Base-by-base conservation (phyloP, 2,329 filamentous ascomycete genomes). In the Pezicula carpinea region DNA sequence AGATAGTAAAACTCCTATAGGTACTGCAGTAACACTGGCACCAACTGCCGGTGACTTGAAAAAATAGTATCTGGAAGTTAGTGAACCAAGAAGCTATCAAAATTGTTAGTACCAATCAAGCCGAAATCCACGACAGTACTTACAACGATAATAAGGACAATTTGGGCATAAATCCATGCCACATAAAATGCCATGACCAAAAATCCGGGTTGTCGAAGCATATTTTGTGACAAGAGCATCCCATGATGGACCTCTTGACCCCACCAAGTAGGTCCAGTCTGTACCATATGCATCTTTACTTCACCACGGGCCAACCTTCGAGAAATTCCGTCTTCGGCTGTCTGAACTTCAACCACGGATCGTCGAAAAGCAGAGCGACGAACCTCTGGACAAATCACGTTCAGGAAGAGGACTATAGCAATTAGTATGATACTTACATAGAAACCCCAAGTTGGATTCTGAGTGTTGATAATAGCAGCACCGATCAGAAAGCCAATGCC, bases 101-200 rank as follows among this genome's bases (percentile, higher is more conserved):
- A 23, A n/a, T 35, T 13, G 42, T 49, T 47, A 57, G 50, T 18
- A 59, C 19, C 55, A 47, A 39, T 32, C 43, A 17, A 48, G 34
- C 29, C n/a, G 8, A 45, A 2, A 13, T 15, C n/a, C 21, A 19
- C 21, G 34, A 31, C 43, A 11, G 14, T 4, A 64, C 72, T 67
- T 49, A 89, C 75, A 48, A 87, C 72, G 50, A 90, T 86, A 48
- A 89, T 73, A 46, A 91, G 70, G 5, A 88, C 83, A 2, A 89
- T 75, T 58, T 90, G 83, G 2, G 83, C 84, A 62, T 90, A 89
- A 39, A 89, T 86, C 87, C 87, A 91, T 6, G 77, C 83, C 13
- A 83, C 71, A 63, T 91, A 91, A n/a, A 87, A 50, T 1, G 84
- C 77, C 59, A 91, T 71, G 23, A 89, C 66, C n/a, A 80, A 65